Percentiles rank a stretch among this genome's conserved stretches.
phyloP scores from a whole-genome alignment of 1,139 yeast species.

The Suhomyces coccinellae region DNA sequence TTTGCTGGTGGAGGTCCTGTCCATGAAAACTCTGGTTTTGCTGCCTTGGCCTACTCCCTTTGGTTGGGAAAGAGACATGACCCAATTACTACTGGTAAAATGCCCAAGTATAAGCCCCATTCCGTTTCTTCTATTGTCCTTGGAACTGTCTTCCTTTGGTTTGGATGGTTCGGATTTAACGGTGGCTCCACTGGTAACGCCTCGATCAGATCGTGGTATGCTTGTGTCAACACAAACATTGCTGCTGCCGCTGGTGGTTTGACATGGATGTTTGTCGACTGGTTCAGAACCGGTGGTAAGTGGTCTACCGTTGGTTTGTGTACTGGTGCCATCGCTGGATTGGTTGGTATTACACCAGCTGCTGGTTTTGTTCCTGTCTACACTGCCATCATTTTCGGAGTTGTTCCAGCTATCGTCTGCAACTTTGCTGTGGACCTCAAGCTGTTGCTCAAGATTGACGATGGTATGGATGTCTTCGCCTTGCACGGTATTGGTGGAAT shows the following conservation, averaged over 20 bases:
- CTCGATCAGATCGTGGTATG: constrained; percentile 89
- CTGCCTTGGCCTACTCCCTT: constrained; percentile 90
- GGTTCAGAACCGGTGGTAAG: constrained; percentile 81
- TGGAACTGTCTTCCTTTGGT: constrained; percentile 94
- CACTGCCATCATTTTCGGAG: constrained; percentile 82
- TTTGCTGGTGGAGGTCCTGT: constrained; percentile 99
- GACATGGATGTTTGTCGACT: constrained; percentile 92
- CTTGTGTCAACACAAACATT: constrained; percentile 85
- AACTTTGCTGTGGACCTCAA: constrained; percentile 85
- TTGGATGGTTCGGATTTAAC: constrained; percentile 98
- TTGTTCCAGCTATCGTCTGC: constrained; percentile 73
- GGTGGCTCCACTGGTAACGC: constrained; percentile 97
- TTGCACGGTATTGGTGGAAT: constrained; percentile 94
- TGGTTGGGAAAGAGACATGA: constrained; percentile 90
- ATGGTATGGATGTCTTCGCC: constrained; percentile 94
- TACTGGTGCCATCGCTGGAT: constrained; percentile 90
- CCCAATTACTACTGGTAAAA: constrained; percentile 64
- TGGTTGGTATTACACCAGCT: constrained; percentile 95
- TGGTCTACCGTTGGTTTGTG: constrained; percentile 97
- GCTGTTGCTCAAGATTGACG: constrained; percentile 73
- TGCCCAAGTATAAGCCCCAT: constrained; percentile 91
- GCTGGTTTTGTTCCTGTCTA: constrained; percentile 95
- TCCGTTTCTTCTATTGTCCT: constrained; percentile 86
- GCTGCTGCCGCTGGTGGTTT: constrained; percentile 93
- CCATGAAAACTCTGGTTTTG: constrained; percentile 91